Percentiles rank a stretch among this genome's conserved stretches.
phyloP scores from a whole-genome alignment of 192 early-diverging fungal genomes.

The Rhizophagus sp. region DNA sequence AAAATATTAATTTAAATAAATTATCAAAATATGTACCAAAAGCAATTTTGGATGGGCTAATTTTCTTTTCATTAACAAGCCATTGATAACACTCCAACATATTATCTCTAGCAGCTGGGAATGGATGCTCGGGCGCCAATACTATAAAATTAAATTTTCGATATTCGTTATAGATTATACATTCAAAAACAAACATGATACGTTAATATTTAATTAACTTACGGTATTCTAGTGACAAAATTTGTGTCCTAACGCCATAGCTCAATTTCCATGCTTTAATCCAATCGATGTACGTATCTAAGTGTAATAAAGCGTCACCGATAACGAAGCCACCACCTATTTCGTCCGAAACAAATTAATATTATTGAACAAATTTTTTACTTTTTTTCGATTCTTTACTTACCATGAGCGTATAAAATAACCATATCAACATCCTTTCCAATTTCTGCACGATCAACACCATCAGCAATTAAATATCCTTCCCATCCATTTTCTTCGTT shows the following conservation, averaged over 20 bases:
- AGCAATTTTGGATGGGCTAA: constrained; percentile 24
- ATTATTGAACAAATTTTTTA: neutral
- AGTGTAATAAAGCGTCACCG: neutral
- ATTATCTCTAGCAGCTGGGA: constrained; percentile 15
- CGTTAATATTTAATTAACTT: neutral
- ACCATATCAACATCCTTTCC: constrained; percentile 22
- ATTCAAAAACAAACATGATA: no score
- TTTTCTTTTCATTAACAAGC: constrained; percentile 3
- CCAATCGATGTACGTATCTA: constrained; percentile 9
- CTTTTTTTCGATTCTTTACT: neutral
- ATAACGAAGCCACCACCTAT: constrained; percentile 13
- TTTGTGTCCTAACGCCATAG: constrained; percentile 18
- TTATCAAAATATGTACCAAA: constrained; percentile 1
- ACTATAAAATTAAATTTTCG: neutral
- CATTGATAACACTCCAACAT: constrained; percentile 20
- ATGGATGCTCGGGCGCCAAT: constrained; percentile 15
- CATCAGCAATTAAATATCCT: constrained; percentile 20
- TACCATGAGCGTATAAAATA: constrained; percentile 30
- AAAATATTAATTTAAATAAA: no score
- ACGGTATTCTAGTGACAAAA: constrained; percentile 21
- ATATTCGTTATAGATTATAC: no score
- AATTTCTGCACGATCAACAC: neutral
- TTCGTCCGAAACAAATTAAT: neutral
- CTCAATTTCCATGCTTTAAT: constrained; percentile 18
- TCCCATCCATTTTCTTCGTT: neutral